These are phyloP conservation scores for Beverwykella pulmonaria DNA, from an alignment of 495 filamentous ascomycete species.

Conservation along the genomic window DNA sequence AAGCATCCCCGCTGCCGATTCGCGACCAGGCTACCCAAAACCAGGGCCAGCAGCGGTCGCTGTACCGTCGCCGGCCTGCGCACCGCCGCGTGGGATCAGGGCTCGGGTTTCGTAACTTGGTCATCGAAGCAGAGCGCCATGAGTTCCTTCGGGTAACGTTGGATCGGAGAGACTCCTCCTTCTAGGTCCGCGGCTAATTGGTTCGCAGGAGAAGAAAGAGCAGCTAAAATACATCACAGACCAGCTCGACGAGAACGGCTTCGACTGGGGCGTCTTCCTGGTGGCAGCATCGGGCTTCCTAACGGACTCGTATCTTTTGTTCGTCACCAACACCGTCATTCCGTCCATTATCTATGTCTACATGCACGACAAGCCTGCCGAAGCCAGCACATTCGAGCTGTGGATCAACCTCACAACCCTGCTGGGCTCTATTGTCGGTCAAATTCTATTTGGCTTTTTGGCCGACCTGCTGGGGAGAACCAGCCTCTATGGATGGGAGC, in stretches of 20 bases:
- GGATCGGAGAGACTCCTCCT: not conserved
- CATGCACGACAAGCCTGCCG: slow-evolving; percentile 52
- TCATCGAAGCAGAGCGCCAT: not conserved
- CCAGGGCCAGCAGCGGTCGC: no score
- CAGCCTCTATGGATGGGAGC: slow-evolving; percentile 65
- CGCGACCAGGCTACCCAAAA: no score
- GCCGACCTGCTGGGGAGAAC: slow-evolving; percentile 65
- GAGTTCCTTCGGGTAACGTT: not conserved
- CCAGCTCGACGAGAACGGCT: slow-evolving; percentile 5
- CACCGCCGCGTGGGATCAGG: not conserved
- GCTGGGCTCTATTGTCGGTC: slow-evolving; percentile 60
- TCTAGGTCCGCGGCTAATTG: not conserved
- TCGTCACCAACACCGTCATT: slow-evolving; percentile 66
- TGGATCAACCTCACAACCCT: slow-evolving; percentile 65
- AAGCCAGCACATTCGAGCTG: slow-evolving; percentile 38
- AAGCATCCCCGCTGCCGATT: no score
- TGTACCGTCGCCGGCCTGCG: not conserved
- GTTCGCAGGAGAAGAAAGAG: slow-evolving; percentile 1
- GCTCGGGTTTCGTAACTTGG: not conserved
- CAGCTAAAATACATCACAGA: not conserved
- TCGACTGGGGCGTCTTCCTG: slow-evolving; percentile 22
- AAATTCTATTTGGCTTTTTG: slow-evolving; percentile 64
- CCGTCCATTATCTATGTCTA: slow-evolving; percentile 67
- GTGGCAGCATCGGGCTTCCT: slow-evolving; percentile 71
- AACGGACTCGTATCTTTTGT: slow-evolving; percentile 71